Conservation (phyloP, 306 rosid genomes). For the Corylus americana region DNA sequence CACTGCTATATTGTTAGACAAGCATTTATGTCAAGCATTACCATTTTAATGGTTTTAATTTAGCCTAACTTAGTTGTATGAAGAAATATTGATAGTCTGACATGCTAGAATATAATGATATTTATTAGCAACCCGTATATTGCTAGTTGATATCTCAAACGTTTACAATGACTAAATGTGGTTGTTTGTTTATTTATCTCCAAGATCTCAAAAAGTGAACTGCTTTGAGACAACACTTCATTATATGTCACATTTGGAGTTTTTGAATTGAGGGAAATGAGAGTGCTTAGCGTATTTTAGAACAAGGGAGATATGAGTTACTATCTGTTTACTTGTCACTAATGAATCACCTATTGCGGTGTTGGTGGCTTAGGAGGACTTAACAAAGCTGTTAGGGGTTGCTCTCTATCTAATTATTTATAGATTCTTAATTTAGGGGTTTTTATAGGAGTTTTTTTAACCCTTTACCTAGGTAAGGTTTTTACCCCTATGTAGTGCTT, state of each 20-base stretch:
- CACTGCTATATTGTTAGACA: neutral
- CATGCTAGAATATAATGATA: slow-evolving; percentile 13
- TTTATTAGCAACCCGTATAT: neutral
- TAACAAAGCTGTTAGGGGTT: neutral
- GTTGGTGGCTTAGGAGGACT: neutral
- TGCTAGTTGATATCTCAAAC: slow-evolving; percentile 9
- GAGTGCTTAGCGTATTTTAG: neutral
- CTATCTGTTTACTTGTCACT: neutral
- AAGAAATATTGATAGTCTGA: slow-evolving; percentile 5
- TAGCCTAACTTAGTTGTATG: neutral
- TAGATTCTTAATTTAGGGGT: neutral
- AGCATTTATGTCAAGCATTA: neutral
- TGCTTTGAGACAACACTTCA: neutral
- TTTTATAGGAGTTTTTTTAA: neutral
- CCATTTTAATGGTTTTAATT: neutral
- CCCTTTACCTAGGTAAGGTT: neutral
- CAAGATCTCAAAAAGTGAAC: neutral
- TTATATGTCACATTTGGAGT: neutral
- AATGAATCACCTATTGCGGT: neutral
- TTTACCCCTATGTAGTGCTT: neutral
- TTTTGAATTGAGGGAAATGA: neutral
- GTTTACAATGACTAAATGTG: neutral
- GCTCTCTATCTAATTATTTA: neutral
- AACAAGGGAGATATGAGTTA: neutral
- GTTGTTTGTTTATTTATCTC: neutral